phyloP scores from a whole-genome alignment of 108 stramenopile genomes.

The Cyclotella baltica region DNA sequence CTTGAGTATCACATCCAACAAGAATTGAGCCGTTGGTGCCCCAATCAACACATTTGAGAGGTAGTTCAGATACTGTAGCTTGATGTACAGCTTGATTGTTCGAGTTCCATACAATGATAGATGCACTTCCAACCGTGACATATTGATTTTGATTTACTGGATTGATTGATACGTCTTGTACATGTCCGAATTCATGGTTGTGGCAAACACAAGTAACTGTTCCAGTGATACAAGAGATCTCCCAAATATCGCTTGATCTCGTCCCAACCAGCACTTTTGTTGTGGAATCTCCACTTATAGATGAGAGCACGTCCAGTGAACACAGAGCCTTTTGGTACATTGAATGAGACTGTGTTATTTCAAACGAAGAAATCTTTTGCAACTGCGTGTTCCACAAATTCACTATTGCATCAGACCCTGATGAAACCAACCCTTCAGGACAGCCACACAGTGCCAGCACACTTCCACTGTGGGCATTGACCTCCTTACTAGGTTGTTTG shows the following conservation, averaged over 20 bases:
- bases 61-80: slow-evolving; percentile 30
- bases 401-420: slow-evolving; percentile 60
- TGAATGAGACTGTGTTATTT: slow-evolving; percentile 35
- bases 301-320: slow-evolving; percentile 50
- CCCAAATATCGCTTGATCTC: slow-evolving; percentile 59
- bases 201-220: background rate
- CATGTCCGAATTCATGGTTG: background rate
- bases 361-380: slow-evolving; percentile 60
- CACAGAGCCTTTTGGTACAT: slow-evolving; percentile 38
- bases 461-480: slow-evolving; percentile 62
- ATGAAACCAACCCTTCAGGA: slow-evolving; percentile 59
- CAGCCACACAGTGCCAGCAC: slow-evolving; percentile 43
- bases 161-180: background rate
- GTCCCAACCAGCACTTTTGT: slow-evolving; percentile 68
- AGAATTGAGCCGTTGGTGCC: background rate
- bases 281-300: slow-evolving; percentile 37
- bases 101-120: slow-evolving; percentile 59
- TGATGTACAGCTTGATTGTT: slow-evolving; percentile 6
- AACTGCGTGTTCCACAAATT: slow-evolving; percentile 60
- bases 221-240: slow-evolving; percentile 44
- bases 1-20: background rate
- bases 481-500: slow-evolving; percentile 37
- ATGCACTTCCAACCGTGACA: slow-evolving; percentile 73
- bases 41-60: slow-evolving; percentile 41
- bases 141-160: slow-evolving; percentile 43